Evolutionary conservation across 2,329 filamentous ascomycete species (phyloP), one percentile per base, ranked within the genome.

Genomic region (Neonectria neomacrospora): DNA sequence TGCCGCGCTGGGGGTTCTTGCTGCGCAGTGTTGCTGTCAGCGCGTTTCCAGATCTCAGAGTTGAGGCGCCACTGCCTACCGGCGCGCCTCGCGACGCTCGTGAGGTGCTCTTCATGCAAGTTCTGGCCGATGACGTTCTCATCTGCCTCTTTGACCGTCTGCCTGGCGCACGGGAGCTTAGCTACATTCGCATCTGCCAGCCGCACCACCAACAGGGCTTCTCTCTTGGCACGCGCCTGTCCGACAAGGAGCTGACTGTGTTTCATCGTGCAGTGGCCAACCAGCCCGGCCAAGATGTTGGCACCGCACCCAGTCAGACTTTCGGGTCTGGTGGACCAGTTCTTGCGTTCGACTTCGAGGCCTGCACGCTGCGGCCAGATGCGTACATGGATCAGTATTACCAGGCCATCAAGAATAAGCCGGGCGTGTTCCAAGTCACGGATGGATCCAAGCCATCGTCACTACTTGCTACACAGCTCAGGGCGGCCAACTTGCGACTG

Each of bases 1-100:
- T 52, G 50, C 30, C 28, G 32, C 26, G 50, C 2, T 52, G 50
- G 50, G 28, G 28, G n/a, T 52, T 37, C 30, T 23, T 52, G 8
- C 9, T 47, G 18, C 37, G 41, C 7, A 56, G 32, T 16, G 14
- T 23, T n/a, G 32, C 32, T 12, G 32, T 37, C 32, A 37, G 32
- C 16, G 32, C 32, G 10, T 37, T 37, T 37, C 32, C 32, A 37
- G 32, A 37, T 14, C 32, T 37, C 4, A 37, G 16, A 14, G 32
- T 37, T 37, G 32, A 37, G 11, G 32, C 32, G 32, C 32, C 32
- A 12, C 32, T 37, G 10, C 32, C 32, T 3, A 4, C 32, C 11
- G 32, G 16, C 3, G 32, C 32, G 10, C 32, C 32, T 37, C 10
- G 10, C 4, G 16, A 37, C 32, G 11, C 32, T 37, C 32, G 32